A percentile compares a stretch with the other conserved stretches of the same genome.
Evolutionary conservation across 345 rosid genomes (phyloP).

Genomic region (Eucalyptus curtisii): DNA sequence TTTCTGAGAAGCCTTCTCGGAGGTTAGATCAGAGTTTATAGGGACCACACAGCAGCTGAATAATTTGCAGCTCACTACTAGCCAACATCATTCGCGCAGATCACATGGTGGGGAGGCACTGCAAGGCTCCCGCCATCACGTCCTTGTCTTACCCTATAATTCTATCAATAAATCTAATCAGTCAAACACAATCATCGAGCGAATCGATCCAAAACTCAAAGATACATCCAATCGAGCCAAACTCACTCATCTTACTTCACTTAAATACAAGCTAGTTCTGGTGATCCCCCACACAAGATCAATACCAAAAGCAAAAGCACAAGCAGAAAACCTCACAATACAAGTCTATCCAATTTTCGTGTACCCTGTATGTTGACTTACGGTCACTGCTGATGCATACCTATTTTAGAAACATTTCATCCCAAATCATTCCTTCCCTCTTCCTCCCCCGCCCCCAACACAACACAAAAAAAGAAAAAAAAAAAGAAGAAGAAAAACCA

Average conservation of each 20-base stretch:
- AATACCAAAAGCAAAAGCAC: not conserved
- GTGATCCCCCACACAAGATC: not conserved
- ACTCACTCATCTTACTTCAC: not conserved
- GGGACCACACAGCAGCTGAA: not conserved
- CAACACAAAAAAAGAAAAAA: no score
- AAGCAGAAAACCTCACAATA: not conserved
- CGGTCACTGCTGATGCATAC: no score
- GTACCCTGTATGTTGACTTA: no score
- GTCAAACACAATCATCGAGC: not conserved
- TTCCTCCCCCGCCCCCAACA: no score
- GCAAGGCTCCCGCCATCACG: not conserved
- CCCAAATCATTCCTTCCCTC: not conserved
- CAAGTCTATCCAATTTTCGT: not conserved
- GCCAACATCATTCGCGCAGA: not conserved
- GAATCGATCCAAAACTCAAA: not conserved
- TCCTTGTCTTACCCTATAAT: not conserved
- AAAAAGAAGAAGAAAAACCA: no score
- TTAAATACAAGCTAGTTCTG: not conserved
- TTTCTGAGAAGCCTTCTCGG: not conserved
- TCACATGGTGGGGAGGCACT: not conserved
- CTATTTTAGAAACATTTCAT: not conserved
- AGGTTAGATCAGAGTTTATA: not conserved
- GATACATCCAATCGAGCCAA: not conserved
- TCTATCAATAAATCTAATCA: not conserved
- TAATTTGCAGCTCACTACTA: not conserved